phyloP scores from a whole-genome alignment of 2,329 filamentous ascomycete genomes.

The Xylaria sp. region DNA sequence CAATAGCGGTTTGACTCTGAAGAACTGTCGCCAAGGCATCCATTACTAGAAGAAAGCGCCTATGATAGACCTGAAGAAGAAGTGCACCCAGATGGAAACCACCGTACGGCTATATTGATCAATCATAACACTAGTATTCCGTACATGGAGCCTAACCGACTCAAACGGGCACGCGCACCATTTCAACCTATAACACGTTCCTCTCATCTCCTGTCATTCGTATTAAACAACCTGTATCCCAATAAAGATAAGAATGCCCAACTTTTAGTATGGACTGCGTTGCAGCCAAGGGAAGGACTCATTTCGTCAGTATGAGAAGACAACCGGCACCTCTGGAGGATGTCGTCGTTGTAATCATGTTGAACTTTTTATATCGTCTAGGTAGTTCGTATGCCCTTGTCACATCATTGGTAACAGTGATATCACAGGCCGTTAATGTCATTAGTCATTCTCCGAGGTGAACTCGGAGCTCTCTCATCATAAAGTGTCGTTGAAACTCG shows the following conservation, averaged over 20 bases:
- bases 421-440: conserved; percentile 1
- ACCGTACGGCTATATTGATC: not conserved
- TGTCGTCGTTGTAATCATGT: conserved; percentile 10
- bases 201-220: not conserved
- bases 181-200: not conserved
- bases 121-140: not conserved
- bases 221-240: not conserved
- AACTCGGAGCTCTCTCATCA: not conserved
- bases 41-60: too few relatives aligned
- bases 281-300: conserved; percentile 22
- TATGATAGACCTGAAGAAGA: not conserved
- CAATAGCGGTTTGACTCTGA: too few relatives aligned
- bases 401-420: not conserved
- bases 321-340: conserved; percentile 19
- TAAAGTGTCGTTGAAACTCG: conserved; percentile 7
- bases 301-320: conserved; percentile 22
- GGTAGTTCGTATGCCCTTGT: conserved; percentile 6
- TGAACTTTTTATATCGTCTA: conserved; percentile 1
- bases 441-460: conserved; percentile 13
- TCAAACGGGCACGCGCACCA: not conserved
- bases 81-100: not conserved
- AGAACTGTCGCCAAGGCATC: too few relatives aligned
- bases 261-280: not conserved
- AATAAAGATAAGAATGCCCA: not conserved
- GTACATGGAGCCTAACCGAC: not conserved